Evolutionary conservation across 108 stramenopile genomes (phyloP).

Genomic region (Cyclostephanos invisitatus): DNA sequence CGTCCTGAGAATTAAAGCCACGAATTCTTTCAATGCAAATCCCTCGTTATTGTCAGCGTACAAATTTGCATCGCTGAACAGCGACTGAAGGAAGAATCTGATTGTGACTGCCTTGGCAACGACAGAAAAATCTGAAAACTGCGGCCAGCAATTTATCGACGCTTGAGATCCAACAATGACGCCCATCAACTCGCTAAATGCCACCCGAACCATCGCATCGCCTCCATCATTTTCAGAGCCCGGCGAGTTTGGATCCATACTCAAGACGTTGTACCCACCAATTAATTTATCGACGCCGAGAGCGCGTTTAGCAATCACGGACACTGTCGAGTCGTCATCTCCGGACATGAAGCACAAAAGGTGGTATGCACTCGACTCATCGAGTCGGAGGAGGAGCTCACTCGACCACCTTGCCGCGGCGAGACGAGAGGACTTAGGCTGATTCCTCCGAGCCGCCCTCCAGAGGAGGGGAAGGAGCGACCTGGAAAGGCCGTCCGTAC

Average conservation of each 20-base stretch:
- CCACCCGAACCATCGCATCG: conserved; percentile 26
- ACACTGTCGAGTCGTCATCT: conserved; percentile 72
- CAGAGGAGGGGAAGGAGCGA: conserved; percentile 68
- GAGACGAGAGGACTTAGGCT: conserved; percentile 74
- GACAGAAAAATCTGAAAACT: conserved; percentile 59
- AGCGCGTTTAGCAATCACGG: conserved; percentile 64
- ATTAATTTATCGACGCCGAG: conserved; percentile 51
- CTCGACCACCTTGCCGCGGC: conserved; percentile 77
- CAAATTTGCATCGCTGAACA: conserved; percentile 61
- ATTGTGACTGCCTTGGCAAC: conserved; percentile 62
- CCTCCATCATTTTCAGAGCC: conserved; percentile 1
- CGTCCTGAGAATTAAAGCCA: conserved; percentile 49
- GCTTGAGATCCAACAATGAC: conserved; percentile 39
- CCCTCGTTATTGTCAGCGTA: conserved; percentile 61
- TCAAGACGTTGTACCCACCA: conserved; percentile 29
- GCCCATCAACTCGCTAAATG: conserved; percentile 52
- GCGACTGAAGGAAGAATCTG: conserved; percentile 61
- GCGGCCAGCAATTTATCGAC: conserved; percentile 30
- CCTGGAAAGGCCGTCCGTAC: conserved; percentile 34
- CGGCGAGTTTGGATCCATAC: conserved; percentile 8
- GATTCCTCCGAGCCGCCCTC: conserved; percentile 55
- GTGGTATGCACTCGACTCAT: conserved; percentile 63
- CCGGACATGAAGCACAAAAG: conserved; percentile 78
- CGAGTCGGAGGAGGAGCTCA: conserved; percentile 59
- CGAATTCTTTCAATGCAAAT: conserved; percentile 39